Percentiles rank a stretch among this genome's conserved stretches.
Conservation (phyloP, 2,329 filamentous ascomycete species). For the Aspergillus sp. region DNA sequence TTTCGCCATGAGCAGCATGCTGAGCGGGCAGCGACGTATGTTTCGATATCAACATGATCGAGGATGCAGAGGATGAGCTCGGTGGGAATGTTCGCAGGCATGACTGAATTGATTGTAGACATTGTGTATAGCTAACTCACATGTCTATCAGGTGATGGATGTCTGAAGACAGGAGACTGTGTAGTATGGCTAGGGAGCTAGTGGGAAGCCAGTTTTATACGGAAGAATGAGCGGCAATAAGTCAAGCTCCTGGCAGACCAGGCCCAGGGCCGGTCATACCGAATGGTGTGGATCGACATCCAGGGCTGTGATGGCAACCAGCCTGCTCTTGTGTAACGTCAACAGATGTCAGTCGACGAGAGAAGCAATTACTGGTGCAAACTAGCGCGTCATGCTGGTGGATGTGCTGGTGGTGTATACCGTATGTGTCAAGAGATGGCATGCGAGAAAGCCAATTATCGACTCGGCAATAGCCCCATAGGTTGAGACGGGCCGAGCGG, state of each 20-base stretch:
- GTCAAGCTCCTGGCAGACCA: background rate
- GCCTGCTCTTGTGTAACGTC: background rate
- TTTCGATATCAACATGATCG: conserved; percentile 18
- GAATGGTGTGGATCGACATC: background rate
- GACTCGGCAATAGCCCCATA: conserved; percentile 2
- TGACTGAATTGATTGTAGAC: background rate
- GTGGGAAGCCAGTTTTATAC: background rate
- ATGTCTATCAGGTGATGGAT: background rate
- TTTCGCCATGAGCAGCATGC: conserved; percentile 19
- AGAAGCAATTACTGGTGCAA: background rate
- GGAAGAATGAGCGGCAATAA: background rate
- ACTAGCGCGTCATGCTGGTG: background rate
- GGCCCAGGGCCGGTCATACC: background rate
- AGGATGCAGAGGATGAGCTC: conserved; percentile 26
- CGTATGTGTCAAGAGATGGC: background rate
- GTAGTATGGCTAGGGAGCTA: background rate
- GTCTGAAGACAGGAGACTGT: background rate
- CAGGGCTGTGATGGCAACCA: background rate
- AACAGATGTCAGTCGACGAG: background rate
- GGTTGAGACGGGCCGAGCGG: background rate
- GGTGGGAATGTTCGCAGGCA: conserved; percentile 17
- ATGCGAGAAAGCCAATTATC: background rate
- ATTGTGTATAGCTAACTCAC: background rate
- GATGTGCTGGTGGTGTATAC: background rate
- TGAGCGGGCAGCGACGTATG: conserved; percentile 20